Percentiles rank a stretch among this genome's conserved stretches.
phyloP scores from a whole-genome alignment of 441 rosid species.

The Lepidium campestre region DNA sequence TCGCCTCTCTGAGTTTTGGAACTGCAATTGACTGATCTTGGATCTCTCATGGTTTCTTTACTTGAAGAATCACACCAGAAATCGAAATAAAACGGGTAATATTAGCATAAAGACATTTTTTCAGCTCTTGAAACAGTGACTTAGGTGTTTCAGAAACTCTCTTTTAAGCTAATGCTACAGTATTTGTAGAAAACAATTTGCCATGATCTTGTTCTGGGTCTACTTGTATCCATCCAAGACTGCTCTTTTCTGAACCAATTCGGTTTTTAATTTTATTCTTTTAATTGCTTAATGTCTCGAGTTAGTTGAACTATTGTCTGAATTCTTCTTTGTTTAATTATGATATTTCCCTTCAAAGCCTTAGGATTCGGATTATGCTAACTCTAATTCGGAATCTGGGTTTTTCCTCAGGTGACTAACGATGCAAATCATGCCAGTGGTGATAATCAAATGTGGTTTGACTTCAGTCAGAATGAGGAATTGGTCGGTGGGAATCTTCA shows the following conservation, averaged over 20 bases:
- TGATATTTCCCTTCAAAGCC: not conserved
- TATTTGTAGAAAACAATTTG: not conserved
- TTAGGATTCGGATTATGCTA: not conserved
- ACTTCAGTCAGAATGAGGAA: conserved; percentile 49
- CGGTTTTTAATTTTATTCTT: not conserved
- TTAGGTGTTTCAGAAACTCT: not conserved
- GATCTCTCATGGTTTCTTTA: not conserved
- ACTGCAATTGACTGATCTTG: not conserved
- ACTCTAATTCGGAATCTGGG: not conserved
- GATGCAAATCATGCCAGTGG: conserved; percentile 14
- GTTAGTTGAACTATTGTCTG: not conserved
- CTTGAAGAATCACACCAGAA: not conserved
- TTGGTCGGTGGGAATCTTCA: conserved; percentile 65
- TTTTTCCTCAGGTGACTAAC: not conserved
- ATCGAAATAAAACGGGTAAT: not conserved
- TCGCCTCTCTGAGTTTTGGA: not conserved
- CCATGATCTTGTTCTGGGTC: conserved; percentile 6
- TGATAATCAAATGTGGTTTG: conserved; percentile 26
- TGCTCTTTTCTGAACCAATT: conserved; percentile 1
- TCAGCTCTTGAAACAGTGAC: not conserved
- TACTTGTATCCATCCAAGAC: conserved; percentile 6
- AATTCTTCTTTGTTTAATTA: not conserved
- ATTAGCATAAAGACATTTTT: not conserved
- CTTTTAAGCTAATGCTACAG: not conserved
- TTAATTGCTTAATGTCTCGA: not conserved